Conservation (phyloP, 208 protist genomes). For the Phytomonas sp. region DNA sequence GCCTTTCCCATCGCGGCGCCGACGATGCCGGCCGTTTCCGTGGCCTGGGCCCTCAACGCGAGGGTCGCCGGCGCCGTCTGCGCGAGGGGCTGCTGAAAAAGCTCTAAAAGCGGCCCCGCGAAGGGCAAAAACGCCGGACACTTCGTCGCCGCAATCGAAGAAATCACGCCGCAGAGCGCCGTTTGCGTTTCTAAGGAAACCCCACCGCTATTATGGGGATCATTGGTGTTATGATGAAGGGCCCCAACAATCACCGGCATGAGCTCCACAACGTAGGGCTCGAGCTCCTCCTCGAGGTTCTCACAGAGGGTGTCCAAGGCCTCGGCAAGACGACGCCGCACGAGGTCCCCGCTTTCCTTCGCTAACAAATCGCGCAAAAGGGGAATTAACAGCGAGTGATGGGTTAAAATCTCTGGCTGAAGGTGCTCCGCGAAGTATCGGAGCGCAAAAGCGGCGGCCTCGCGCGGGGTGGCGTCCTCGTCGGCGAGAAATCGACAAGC, state of each 20-base stretch:
- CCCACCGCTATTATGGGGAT: too few relatives aligned
- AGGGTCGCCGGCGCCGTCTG: conserved; percentile 38
- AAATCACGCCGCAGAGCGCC: conserved; percentile 59
- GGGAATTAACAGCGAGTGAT: conserved; percentile 60
- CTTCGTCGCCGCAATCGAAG: conserved; percentile 62
- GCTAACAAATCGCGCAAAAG: conserved; percentile 59
- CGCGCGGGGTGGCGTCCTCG: conserved; percentile 40
- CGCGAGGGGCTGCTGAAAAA: conserved; percentile 57
- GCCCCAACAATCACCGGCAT: conserved; percentile 54
- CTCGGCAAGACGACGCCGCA: conserved; percentile 56
- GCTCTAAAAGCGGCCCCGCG: conserved; percentile 46
- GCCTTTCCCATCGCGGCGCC: conserved; percentile 63
- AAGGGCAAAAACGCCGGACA: conserved; percentile 41
- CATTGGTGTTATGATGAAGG: conserved; percentile 22
- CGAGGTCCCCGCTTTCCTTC: conserved; percentile 41
- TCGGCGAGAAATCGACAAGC: conserved; percentile 37
- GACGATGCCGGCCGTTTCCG: conserved; percentile 73
- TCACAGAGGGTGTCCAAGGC: conserved; percentile 77
- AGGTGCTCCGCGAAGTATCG: conserved; percentile 64
- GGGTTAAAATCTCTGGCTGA: conserved; percentile 77
- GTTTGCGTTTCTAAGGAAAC: conserved; percentile 57
- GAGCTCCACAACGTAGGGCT: conserved; percentile 60
- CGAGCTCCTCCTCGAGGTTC: conserved; percentile 67
- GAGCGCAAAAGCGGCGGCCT: conserved; percentile 70
- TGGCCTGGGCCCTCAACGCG: conserved; percentile 67